Evolutionary conservation across 2,329 filamentous ascomycete genomes (phyloP), one percentile per base, ranked within the genome.

Genomic region (Colletotrichum incanum): DNA sequence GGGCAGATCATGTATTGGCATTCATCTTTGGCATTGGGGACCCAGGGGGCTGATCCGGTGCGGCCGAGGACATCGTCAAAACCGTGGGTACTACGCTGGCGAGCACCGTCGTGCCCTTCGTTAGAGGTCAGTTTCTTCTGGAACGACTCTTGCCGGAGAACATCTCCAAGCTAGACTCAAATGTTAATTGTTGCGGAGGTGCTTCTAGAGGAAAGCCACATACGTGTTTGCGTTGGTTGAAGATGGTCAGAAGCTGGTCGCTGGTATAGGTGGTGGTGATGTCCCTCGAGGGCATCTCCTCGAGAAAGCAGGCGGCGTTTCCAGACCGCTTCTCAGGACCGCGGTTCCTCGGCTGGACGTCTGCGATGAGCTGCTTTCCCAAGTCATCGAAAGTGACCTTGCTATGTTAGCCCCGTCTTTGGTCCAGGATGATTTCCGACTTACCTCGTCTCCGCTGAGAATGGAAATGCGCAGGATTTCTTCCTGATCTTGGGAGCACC

Each of bases 401-500:
- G 39, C 31, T 9, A 75, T 59, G 26, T 76, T 37, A 76, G 73
- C 76, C 75, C 37, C 16, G 34, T 65, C 18, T 28, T n/a, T 50
- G 50, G 45, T 78, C 58, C 64, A 43, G 28, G 52, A 58, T 39
- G 52, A 75, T 73, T 26, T 71, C 1, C 47, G 66, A 63, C 72
- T 77, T 74, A 71, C 78, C 73, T 66, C 76, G 49, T 62, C 65
- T 82, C 82, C 31, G 81, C 79, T 56, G 41, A 37, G 31, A 11
- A 80, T 79, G 58, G 82, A 75, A 60, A 84, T 81, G 55, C 78
- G 75, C 28, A 75, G 78, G 70, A 79, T 72, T 28, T 77, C 78
- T 39, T 89, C 85, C 14, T 83, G 83, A 76, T 95, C 93, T 78
- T 93, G 89, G 16, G 86, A 88, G 80, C 94, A 96, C 71, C 88